These are phyloP conservation scores for Blastocystis sp. DNA, from an alignment of 352 stramenopile genomes.

Conservation along the genomic window DNA sequence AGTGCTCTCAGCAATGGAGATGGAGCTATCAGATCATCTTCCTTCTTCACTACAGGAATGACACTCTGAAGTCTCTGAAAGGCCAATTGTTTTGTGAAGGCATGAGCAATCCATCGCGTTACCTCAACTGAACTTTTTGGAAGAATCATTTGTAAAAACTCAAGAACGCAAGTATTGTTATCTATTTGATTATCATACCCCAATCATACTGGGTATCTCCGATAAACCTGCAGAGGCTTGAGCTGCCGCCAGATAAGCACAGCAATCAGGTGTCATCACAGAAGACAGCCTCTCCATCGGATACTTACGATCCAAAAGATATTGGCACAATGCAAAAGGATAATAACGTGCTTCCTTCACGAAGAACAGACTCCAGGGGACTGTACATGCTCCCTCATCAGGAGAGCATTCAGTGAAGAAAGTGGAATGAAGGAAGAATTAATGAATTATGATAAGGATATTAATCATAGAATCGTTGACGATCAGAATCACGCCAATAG, in stretches of 20 bases:
- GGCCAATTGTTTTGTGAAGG: not conserved
- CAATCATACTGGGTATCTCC: not conserved
- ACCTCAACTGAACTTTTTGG: not conserved
- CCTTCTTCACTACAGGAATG: not conserved
- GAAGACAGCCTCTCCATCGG: not conserved
- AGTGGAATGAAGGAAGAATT: not conserved
- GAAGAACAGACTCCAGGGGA: constrained; percentile 1
- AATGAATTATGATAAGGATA: not conserved
- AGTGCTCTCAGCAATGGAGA: too few species aligned
- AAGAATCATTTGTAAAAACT: not conserved
- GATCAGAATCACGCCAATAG: constrained; percentile 31
- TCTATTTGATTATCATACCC: not conserved
- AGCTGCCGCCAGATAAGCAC: not conserved
- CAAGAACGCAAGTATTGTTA: not conserved
- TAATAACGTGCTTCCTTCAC: constrained; percentile 13
- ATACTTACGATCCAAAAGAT: not conserved
- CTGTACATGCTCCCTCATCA: not conserved
- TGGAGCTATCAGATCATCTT: not conserved
- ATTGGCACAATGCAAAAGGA: not conserved
- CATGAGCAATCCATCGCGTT: not conserved
- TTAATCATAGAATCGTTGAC: not conserved
- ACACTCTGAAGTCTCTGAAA: not conserved
- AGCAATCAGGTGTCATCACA: not conserved
- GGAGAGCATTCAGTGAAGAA: not conserved
- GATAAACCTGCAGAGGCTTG: not conserved